Evolutionary conservation across 1,284 basidiomycete species (phyloP).

Genomic region (Apiotrichum sp.): DNA sequence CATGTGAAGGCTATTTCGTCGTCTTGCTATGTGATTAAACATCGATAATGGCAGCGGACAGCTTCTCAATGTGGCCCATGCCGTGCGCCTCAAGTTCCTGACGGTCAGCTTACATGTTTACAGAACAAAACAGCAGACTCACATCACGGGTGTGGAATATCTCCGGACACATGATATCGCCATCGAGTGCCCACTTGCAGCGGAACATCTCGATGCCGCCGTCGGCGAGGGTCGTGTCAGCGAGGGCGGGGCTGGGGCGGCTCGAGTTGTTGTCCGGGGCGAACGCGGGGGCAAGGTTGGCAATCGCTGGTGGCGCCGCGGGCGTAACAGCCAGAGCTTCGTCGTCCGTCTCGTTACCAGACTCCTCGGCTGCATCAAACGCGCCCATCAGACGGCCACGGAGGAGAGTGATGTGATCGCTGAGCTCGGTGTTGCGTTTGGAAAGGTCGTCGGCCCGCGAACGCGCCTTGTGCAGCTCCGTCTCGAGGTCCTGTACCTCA

Average conservation of each 20-base stretch:
- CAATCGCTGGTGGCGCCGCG: not conserved
- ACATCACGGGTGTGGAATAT: conserved; percentile 18
- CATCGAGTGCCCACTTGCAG: conserved; percentile 18
- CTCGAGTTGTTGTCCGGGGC: conserved; percentile 6
- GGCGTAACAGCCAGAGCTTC: conserved; percentile 1
- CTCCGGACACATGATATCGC: conserved; percentile 8
- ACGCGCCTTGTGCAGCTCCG: conserved; percentile 12
- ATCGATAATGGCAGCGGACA: not conserved
- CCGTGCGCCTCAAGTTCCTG: conserved; percentile 16
- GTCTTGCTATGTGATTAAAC: not conserved
- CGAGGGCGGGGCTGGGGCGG: not conserved
- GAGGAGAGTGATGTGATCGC: conserved; percentile 21
- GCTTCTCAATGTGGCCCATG: conserved; percentile 10
- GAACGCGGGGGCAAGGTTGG: conserved; percentile 1
- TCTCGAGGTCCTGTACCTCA: conserved; percentile 20
- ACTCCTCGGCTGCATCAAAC: conserved; percentile 15
- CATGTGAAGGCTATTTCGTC: too few relatives aligned
- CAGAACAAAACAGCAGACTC: not conserved
- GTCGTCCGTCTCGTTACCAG: conserved; percentile 11
- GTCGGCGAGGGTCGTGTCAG: conserved; percentile 9
- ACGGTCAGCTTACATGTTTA: conserved; percentile 1
- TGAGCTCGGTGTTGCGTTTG: conserved; percentile 32
- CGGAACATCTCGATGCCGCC: conserved; percentile 13
- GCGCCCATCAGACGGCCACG: conserved; percentile 33
- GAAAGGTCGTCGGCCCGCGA: conserved; percentile 14